These are phyloP conservation scores for Didymella keratinophila DNA, from an alignment of 2,329 filamentous ascomycete genomes.

Conservation along the genomic window DNA sequence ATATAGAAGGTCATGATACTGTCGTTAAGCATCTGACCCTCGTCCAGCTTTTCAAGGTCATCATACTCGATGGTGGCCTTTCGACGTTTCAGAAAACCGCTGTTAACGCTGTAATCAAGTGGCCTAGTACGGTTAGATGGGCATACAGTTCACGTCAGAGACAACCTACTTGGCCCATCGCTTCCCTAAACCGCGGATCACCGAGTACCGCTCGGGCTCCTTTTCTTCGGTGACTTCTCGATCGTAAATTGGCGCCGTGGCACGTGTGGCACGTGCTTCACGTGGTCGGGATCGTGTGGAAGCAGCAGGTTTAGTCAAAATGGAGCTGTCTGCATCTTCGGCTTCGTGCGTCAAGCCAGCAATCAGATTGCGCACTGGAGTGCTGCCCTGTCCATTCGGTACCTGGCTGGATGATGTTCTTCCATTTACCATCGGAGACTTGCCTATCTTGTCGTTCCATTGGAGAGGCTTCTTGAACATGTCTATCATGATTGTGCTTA, in stretches of 20 bases:
- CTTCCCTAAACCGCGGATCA: constrained; percentile 35
- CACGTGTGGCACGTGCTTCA: constrained; percentile 22
- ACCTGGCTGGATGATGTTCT: too few relatives aligned
- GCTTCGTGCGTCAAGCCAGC: too few relatives aligned
- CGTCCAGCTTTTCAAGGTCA: constrained; percentile 81
- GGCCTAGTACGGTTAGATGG: constrained; percentile 2
- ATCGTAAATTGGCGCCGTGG: constrained; percentile 13
- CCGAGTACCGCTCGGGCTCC: constrained; percentile 29
- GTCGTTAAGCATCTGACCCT: constrained; percentile 89
- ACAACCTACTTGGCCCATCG: constrained; percentile 38
- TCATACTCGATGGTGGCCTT: constrained; percentile 64
- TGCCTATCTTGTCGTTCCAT: too few relatives aligned
- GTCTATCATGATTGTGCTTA: too few relatives aligned
- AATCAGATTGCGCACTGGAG: too few relatives aligned
- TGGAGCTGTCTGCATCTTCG: too few relatives aligned
- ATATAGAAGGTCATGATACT: constrained; percentile 90
- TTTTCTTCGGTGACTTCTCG: constrained; percentile 6
- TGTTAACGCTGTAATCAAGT: constrained; percentile 1
- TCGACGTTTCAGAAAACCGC: constrained; percentile 10
- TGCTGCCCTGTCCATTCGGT: too few relatives aligned
- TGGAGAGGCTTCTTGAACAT: too few relatives aligned
- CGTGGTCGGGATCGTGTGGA: neutral
- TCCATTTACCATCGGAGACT: too few relatives aligned
- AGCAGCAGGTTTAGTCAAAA: neutral
- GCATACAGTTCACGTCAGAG: too few relatives aligned